Conservation (phyloP, 805 yeast genomes). For the Saccharomyces kudriavzevii region DNA sequence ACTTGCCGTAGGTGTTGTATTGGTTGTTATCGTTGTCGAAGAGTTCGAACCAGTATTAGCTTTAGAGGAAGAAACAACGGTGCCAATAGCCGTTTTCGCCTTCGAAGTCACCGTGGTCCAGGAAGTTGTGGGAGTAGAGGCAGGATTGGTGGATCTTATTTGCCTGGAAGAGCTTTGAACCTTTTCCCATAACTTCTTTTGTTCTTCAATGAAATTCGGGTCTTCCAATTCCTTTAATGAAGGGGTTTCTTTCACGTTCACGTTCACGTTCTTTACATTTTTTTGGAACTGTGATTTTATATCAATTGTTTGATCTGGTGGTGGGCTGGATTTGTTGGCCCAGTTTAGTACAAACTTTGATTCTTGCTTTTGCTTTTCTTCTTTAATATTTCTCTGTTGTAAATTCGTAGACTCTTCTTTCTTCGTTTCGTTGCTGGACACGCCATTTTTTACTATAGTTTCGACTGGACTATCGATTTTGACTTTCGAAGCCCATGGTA, state of each 20-base stretch:
- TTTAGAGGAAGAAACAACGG: conserved; percentile 10
- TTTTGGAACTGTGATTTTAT: conserved; percentile 13
- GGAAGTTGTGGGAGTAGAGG: conserved; percentile 45
- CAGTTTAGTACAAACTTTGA: conserved; percentile 23
- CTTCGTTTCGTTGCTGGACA: conserved; percentile 2
- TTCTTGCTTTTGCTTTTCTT: conserved; percentile 16
- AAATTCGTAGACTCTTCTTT: conserved; percentile 15
- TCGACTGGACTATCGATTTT: background rate
- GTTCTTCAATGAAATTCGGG: conserved; percentile 26
- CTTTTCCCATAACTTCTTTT: conserved; percentile 36
- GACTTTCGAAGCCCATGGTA: background rate
- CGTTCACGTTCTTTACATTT: background rate
- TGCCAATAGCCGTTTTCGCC: conserved; percentile 4
- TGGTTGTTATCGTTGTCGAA: background rate
- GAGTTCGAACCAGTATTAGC: background rate
- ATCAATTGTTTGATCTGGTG: conserved; percentile 11
- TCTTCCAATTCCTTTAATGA: conserved; percentile 16
- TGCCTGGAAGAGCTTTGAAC: conserved; percentile 62
- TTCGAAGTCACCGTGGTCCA: conserved; percentile 22
- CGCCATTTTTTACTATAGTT: background rate
- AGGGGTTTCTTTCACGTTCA: background rate
- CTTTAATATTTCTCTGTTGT: conserved; percentile 15
- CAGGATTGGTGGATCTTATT: conserved; percentile 56
- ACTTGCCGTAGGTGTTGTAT: conserved; percentile 11
- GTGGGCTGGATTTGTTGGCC: conserved; percentile 19